Evolutionary conservation across 1,284 basidiomycete genomes (phyloP).

Genomic region (Ganoderma lingzhi): DNA sequence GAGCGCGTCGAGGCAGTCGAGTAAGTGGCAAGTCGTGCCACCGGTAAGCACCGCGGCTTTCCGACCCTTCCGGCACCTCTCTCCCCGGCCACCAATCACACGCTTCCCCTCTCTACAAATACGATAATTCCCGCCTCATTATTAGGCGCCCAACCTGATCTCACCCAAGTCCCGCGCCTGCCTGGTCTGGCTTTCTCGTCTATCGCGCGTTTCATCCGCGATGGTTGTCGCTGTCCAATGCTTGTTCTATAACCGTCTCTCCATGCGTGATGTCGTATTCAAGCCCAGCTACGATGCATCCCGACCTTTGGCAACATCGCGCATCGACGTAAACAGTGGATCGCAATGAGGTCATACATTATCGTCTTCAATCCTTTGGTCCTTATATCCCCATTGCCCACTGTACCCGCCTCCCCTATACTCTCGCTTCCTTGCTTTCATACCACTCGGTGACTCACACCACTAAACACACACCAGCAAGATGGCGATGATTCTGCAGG

Average conservation of each 20-base stretch:
- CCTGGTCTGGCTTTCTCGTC: too few species aligned
- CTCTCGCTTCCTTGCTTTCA: background rate
- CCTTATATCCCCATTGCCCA: background rate
- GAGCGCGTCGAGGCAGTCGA: background rate
- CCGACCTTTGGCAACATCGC: background rate
- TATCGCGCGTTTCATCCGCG: too few species aligned
- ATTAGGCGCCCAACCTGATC: background rate
- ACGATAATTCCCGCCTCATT: constrained; percentile 12
- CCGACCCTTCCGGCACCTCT: constrained; percentile 4
- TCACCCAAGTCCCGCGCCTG: background rate
- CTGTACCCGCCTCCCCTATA: background rate
- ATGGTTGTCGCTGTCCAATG: too few species aligned
- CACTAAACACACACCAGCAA: background rate
- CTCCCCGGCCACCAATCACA: constrained; percentile 15
- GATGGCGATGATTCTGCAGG: constrained; percentile 31
- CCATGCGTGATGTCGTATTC: background rate
- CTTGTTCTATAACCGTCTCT: too few species aligned
- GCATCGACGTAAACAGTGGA: constrained; percentile 16
- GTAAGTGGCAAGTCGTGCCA: too few species aligned
- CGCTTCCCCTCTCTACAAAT: constrained; percentile 2
- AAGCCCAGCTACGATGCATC: background rate
- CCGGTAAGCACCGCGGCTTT: background rate
- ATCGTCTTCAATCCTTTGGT: background rate
- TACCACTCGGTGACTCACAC: background rate
- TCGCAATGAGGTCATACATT: constrained; percentile 28